Percentiles rank a stretch among this genome's conserved stretches.
Evolutionary conservation across 305 asterid genomes (phyloP).

Genomic region (Plantago coronopus): DNA sequence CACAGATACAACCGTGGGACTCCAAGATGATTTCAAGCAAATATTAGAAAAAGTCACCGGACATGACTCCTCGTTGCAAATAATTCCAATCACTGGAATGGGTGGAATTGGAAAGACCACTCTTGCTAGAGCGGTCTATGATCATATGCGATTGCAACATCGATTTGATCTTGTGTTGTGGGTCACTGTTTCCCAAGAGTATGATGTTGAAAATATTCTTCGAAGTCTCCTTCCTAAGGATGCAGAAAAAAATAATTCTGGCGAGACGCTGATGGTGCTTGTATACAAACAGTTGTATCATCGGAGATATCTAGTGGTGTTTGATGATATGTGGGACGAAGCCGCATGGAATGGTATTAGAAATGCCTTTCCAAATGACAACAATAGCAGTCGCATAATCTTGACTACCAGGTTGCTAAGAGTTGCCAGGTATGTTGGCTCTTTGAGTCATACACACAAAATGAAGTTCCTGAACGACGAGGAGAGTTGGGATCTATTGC

Average conservation of each 20-base stretch:
- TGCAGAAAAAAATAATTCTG: not conserved
- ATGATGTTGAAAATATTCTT: conserved; percentile 23
- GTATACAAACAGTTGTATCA: conserved; percentile 22
- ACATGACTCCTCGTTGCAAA: not conserved
- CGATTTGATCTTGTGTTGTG: conserved; percentile 25
- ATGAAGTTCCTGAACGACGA: not conserved
- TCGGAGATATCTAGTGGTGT: conserved; percentile 25
- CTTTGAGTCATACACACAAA: not conserved
- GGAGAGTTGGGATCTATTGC: conserved; percentile 1
- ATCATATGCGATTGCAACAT: not conserved
- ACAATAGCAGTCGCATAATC: conserved; percentile 30
- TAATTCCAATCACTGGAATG: conserved; percentile 32
- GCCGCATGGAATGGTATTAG: conserved; percentile 19
- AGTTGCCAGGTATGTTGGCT: conserved; percentile 1
- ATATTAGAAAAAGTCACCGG: conserved; percentile 6
- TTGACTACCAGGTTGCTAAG: conserved; percentile 25
- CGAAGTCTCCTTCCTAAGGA: conserved; percentile 15
- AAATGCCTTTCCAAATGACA: conserved; percentile 21
- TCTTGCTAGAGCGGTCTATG: conserved; percentile 32
- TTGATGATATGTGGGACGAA: conserved; percentile 37
- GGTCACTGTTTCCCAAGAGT: conserved; percentile 34
- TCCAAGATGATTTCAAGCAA: conserved; percentile 17
- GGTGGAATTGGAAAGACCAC: conserved; percentile 41
- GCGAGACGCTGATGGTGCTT: not conserved
- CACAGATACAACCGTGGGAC: conserved; percentile 22